Evolutionary conservation across 495 filamentous ascomycete genomes (phyloP), one percentile per base, ranked within the genome.

Genomic region (Chlorociboria aeruginascens): DNA sequence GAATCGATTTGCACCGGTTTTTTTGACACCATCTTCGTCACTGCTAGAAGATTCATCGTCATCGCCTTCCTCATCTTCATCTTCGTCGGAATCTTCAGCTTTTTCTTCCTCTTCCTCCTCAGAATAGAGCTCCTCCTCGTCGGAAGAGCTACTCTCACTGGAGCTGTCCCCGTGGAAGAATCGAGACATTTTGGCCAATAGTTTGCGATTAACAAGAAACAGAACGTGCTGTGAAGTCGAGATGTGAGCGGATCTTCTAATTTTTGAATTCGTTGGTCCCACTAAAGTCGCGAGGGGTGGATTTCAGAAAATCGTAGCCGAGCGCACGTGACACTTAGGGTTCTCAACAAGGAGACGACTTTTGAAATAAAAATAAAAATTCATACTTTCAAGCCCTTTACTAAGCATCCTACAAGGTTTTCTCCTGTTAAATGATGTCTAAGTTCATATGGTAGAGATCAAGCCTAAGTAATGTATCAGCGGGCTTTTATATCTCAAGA

Each of bases 91-190:
- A 30, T 67, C 61, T 11, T 61, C 63, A 45, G 70, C 68, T 49
- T 69, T 56, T 57, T 70, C 68, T 61, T 79, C 75, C 58, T 81
- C 78, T 62, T 82, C 83, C 54, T 78, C 77, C 56, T 78, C 81
- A 61, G 79, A 81, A 76, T 90, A 89, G 64, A 93, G 75, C 68
- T 90, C 85, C 70, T 89, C 83, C 68, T 95, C 90, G 62, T 93
- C 88, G 52, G 83, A 85, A 62, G 85, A 93, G 63, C 76, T 57
- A 43, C 58, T 61, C 46, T 61, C 58, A 44, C 58, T 61, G 17
- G 58, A 61, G 48, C 54, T 61, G 43, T 61, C 58, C 48, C 55
- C 58, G 68, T 87, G 84, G 78, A 97, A 97, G 72, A 98, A 98
- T 64, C 90, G 85, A 78, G 92, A 97, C 83, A 88, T 89, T 47